Evolutionary conservation across 805 yeast genomes (phyloP).

Genomic region (Myxozyma neglecta): DNA sequence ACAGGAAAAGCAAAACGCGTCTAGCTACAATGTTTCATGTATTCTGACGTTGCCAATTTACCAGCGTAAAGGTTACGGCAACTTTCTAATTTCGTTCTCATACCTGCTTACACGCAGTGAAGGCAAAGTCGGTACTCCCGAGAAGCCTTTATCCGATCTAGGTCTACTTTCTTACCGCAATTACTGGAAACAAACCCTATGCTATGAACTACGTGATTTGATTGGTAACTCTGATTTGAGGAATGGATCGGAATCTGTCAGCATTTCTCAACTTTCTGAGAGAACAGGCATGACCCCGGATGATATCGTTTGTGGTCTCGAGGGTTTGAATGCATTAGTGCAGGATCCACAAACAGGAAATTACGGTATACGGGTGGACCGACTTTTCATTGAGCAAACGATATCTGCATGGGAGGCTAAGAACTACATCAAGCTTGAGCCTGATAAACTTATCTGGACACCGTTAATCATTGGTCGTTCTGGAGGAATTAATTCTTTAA

Average conservation of each 20-base stretch:
- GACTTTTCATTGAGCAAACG: slow-evolving; percentile 45
- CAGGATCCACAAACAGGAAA: slow-evolving; percentile 48
- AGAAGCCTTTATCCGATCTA: slow-evolving; percentile 84
- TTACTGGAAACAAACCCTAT: slow-evolving; percentile 75
- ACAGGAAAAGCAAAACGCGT: slow-evolving; percentile 53
- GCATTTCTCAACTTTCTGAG: slow-evolving; percentile 63
- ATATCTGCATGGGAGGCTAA: slow-evolving; percentile 57
- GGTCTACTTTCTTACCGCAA: slow-evolving; percentile 83
- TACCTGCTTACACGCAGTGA: slow-evolving; percentile 76
- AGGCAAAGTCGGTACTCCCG: slow-evolving; percentile 85
- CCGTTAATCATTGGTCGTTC: slow-evolving; percentile 83
- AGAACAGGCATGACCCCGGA: slow-evolving; percentile 83
- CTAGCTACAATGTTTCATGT: slow-evolving; percentile 84
- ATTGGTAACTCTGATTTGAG: slow-evolving; percentile 15
- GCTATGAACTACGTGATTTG: slow-evolving; percentile 47
- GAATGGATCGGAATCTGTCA: slow-evolving; percentile 31
- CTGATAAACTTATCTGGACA: slow-evolving; percentile 67
- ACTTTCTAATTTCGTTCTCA: slow-evolving; percentile 82
- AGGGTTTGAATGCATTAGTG: slow-evolving; percentile 64
- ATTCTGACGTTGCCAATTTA: slow-evolving; percentile 84
- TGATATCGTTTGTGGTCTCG: slow-evolving; percentile 85
- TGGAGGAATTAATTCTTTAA: slow-evolving; percentile 57
- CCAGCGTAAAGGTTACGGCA: slow-evolving; percentile 88
- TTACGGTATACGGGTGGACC: slow-evolving; percentile 58
- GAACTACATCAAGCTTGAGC: slow-evolving; percentile 52